These are phyloP conservation scores for Alternaria burnsii DNA, from an alignment of 2,329 filamentous ascomycete genomes.

Conservation along the genomic window DNA sequence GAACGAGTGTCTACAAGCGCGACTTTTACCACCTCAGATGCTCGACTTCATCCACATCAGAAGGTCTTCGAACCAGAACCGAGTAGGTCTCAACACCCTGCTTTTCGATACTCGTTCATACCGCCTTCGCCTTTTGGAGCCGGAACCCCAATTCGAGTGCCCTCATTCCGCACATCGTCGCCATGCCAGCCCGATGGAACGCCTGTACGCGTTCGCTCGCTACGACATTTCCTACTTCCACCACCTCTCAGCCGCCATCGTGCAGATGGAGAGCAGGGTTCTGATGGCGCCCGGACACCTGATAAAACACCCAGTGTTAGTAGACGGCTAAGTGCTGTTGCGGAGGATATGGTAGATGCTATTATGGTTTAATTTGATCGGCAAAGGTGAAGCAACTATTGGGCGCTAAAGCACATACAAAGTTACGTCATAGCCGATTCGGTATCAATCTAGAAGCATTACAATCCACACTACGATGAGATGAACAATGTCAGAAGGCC, in stretches of 20 bases:
- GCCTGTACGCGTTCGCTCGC: neutral
- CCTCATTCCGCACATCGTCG: neutral
- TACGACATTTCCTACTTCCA: neutral
- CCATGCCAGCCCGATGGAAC: neutral
- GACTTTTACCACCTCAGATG: neutral
- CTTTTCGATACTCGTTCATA: conserved; percentile 3
- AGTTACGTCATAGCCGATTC: too few relatives aligned
- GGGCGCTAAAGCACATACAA: neutral
- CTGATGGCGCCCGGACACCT: neutral
- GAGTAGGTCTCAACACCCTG: neutral
- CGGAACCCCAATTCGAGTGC: neutral
- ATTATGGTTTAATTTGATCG: neutral
- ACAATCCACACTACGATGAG: neutral
- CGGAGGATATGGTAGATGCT: neutral
- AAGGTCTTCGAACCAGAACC: neutral
- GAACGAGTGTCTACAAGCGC: neutral
- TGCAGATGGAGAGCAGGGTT: neutral
- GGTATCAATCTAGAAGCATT: neutral
- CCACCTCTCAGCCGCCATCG: neutral
- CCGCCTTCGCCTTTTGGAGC: conserved; percentile 3
- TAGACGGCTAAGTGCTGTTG: neutral
- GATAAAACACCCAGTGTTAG: neutral
- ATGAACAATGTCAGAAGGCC: neutral
- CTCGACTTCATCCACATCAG: neutral
- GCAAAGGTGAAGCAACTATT: neutral